A percentile compares a stretch with the other conserved stretches of the same genome.
Conservation (phyloP, 2,329 filamentous ascomycete species). For the Juglanconis juglandina region DNA sequence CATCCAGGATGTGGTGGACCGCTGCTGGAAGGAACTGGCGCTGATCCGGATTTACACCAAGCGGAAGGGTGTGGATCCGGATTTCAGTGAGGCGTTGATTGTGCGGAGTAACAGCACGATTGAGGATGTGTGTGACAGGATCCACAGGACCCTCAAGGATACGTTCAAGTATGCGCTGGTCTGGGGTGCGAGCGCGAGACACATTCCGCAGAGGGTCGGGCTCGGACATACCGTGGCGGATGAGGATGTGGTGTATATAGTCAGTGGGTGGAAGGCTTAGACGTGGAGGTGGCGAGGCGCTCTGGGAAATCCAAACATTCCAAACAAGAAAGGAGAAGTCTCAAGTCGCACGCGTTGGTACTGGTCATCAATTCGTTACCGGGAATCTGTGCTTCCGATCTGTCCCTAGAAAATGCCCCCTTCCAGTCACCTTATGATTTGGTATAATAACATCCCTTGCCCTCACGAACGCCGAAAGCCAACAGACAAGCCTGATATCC, state of each 20-base stretch:
- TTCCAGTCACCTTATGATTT: constrained; percentile 3
- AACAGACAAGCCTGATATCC: constrained; percentile 5
- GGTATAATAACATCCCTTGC: constrained; percentile 10
- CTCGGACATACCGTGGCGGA: constrained; percentile 74
- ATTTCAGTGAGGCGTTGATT: constrained; percentile 89
- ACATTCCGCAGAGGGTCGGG: constrained; percentile 90
- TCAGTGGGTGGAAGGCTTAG: constrained; percentile 61
- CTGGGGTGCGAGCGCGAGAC: constrained; percentile 93
- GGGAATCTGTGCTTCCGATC: constrained; percentile 3
- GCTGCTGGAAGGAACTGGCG: constrained; percentile 89
- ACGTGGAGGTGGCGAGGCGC: neutral
- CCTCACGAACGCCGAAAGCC: constrained; percentile 15
- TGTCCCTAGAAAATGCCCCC: neutral
- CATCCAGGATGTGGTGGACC: constrained; percentile 86
- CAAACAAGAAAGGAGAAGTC: neutral
- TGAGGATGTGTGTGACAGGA: constrained; percentile 94
- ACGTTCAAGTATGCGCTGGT: constrained; percentile 98
- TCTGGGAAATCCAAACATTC: neutral
- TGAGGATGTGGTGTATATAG: constrained; percentile 67
- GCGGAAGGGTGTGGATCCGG: constrained; percentile 84
- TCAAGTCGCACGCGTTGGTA: neutral
- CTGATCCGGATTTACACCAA: constrained; percentile 96
- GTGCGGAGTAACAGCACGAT: constrained; percentile 84
- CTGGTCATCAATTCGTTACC: constrained; percentile 20
- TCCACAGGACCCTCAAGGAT: constrained; percentile 92